Evolutionary conservation across 768 basidiomycete genomes (phyloP).

Genomic region (Strobilomyces confusus): DNA sequence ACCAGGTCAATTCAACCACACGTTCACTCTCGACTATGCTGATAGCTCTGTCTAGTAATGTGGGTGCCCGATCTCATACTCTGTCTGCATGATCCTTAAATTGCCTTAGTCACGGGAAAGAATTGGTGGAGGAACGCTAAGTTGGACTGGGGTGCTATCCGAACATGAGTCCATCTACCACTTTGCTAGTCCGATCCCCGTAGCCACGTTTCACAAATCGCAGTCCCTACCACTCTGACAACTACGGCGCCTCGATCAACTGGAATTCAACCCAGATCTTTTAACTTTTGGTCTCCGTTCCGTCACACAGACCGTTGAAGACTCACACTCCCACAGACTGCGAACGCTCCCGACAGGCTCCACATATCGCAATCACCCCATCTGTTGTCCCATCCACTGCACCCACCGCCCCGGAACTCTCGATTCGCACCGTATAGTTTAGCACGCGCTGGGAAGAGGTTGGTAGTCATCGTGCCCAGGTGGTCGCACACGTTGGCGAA

Average conservation of each 20-base stretch:
- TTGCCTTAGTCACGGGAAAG: conserved; percentile 38
- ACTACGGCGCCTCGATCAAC: conserved; percentile 32
- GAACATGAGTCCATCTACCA: conserved; percentile 32
- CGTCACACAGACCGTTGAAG: conserved; percentile 37
- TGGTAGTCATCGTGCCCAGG: conserved; percentile 38
- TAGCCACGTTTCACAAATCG: not conserved
- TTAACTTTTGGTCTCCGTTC: conserved; percentile 42
- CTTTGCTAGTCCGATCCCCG: not conserved
- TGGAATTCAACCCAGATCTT: conserved; percentile 43
- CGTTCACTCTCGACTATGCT: conserved; percentile 36
- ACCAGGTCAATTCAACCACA: conserved; percentile 31
- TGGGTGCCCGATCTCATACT: conserved; percentile 14
- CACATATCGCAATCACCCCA: conserved; percentile 43
- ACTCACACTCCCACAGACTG: conserved; percentile 41
- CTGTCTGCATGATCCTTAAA: not conserved
- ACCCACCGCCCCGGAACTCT: conserved; percentile 29
- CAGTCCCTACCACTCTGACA: conserved; percentile 46
- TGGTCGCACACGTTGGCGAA: conserved; percentile 50
- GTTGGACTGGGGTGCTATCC: conserved; percentile 40
- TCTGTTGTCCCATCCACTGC: conserved; percentile 25
- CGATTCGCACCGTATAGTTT: conserved; percentile 43
- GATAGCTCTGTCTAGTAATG: conserved; percentile 34
- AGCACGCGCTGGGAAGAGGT: conserved; percentile 46
- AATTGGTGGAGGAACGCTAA: conserved; percentile 43
- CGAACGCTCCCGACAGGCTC: conserved; percentile 31